Evolutionary conservation across 2,329 filamentous ascomycete species (phyloP).

Genomic region (Cadophora sp.): DNA sequence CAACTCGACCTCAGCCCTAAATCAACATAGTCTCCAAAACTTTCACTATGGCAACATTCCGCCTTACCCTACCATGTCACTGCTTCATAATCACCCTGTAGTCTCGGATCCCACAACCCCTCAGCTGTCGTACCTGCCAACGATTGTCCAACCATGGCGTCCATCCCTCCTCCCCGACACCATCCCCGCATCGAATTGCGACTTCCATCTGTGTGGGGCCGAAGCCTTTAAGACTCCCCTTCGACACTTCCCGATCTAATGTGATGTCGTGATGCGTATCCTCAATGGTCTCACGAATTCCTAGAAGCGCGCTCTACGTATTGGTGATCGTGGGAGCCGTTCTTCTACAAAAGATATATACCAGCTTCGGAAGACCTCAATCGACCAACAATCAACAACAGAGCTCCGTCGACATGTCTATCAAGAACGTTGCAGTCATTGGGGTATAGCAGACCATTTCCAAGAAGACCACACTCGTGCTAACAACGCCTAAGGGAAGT

Average conservation of each 20-base stretch:
- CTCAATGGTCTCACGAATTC: background rate
- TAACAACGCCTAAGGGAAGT: slow-evolving; percentile 26
- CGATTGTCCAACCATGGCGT: background rate
- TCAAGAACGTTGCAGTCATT: slow-evolving; percentile 33
- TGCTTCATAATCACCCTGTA: background rate
- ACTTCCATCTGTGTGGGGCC: slow-evolving; percentile 1
- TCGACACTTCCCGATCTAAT: background rate
- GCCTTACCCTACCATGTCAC: background rate
- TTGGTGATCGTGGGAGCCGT: slow-evolving; percentile 10
- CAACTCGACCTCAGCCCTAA: background rate
- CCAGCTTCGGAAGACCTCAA: background rate
- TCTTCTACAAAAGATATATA: background rate
- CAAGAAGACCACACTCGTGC: background rate
- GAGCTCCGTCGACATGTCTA: slow-evolving; percentile 18
- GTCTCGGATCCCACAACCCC: background rate
- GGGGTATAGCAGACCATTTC: slow-evolving; percentile 24
- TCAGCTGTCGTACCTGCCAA: background rate
- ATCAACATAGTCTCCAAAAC: no score
- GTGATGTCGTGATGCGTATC: background rate
- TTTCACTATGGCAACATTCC: background rate
- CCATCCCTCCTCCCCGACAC: background rate
- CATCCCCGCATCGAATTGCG: slow-evolving; percentile 9
- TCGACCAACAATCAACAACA: slow-evolving; percentile 5
- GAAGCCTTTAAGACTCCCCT: background rate
- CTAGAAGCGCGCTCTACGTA: background rate